Conservation (phyloP, 2,329 filamentous ascomycete species). For the Epichloe baconii region DNA sequence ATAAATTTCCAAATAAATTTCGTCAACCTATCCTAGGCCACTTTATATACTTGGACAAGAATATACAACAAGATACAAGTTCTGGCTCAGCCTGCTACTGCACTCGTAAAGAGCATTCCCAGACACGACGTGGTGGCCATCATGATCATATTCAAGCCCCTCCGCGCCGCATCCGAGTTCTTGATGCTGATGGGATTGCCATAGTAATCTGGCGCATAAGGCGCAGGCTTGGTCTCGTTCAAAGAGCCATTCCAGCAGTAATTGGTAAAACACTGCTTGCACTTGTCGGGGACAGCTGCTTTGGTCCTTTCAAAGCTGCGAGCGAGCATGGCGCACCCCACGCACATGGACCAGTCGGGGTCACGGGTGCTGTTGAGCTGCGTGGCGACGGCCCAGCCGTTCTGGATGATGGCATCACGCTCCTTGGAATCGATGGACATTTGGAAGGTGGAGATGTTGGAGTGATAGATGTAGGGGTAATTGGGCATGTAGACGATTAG, state of each 20-base stretch:
- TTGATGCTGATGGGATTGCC: slow-evolving; percentile 15
- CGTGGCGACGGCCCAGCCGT: slow-evolving; percentile 75
- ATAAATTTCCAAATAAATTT: too few species aligned
- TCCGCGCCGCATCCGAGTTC: slow-evolving; percentile 8
- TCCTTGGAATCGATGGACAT: slow-evolving; percentile 47
- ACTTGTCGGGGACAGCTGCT: slow-evolving; percentile 56
- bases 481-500: slow-evolving; percentile 74
- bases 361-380: slow-evolving; percentile 70
- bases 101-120: too few species aligned
- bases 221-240: slow-evolving; percentile 20
- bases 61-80: too few species aligned
- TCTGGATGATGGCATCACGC: slow-evolving; percentile 70
- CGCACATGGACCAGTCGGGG: slow-evolving; percentile 64
- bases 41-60: too few species aligned
- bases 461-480: slow-evolving; percentile 60
- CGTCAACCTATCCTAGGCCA: too few species aligned
- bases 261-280: slow-evolving; percentile 58
- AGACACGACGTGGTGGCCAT: slow-evolving; percentile 6
- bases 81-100: too few species aligned
- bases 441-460: slow-evolving; percentile 71
- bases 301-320: slow-evolving; percentile 62
- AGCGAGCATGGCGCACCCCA: slow-evolving; percentile 74
- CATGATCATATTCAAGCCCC: not conserved
- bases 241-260: slow-evolving; percentile 92
- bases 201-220: slow-evolving; percentile 17